Base-by-base conservation (phyloP, 148 eudicot species). In the Hydrangea macrophylla region DNA sequence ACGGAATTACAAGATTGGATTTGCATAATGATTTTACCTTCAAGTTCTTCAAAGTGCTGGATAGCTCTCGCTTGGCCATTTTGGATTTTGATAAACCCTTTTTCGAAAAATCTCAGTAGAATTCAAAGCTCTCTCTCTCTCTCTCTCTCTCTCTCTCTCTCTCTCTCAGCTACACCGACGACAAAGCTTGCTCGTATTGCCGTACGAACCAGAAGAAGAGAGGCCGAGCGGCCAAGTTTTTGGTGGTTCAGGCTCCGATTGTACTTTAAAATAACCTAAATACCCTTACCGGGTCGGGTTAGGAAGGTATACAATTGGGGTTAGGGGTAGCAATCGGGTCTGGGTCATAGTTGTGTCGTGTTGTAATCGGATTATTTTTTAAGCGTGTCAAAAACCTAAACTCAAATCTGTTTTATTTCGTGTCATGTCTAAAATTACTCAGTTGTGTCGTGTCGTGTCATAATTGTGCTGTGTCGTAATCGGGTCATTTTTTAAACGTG, bases 21-120 rank as follows among this genome's bases (percentile, higher is more conserved):
- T 15, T 48, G 53, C 20, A 26, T 22, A 28, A 31, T 22, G n/a
- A 4, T 23, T 32, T 45, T 77, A 92, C 97, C 97, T 92, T 92
- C 71, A 92, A 84, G 75, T 85, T 92, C 83, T 73, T 89, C 69
- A 89, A 76, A 69, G 91, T 85, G 70, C 26, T 77, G 45, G 97
- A 92, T 3, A 92, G 62, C 83, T 89, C 96, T 53, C 92, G 85
- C 76, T 80, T 92, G 60, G 87, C 87, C 96, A 92, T 89, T 54
- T 71, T 61, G n/a, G 23, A 27, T 15, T 39, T 58, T 12, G 58
- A 32, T 55, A 31, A 39, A 31, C 32, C 7, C 5, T 55, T 30
- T 4, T n/a, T n/a, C n/a, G n/a, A 30, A 55, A 63, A 13, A 7
- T 27, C 28, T n/a, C 54, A 26, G 5, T 4, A 9, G 18, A n/a